Evolutionary conservation across 495 filamentous ascomycete genomes (phyloP).

Genomic region (Penicillium crystallinum): DNA sequence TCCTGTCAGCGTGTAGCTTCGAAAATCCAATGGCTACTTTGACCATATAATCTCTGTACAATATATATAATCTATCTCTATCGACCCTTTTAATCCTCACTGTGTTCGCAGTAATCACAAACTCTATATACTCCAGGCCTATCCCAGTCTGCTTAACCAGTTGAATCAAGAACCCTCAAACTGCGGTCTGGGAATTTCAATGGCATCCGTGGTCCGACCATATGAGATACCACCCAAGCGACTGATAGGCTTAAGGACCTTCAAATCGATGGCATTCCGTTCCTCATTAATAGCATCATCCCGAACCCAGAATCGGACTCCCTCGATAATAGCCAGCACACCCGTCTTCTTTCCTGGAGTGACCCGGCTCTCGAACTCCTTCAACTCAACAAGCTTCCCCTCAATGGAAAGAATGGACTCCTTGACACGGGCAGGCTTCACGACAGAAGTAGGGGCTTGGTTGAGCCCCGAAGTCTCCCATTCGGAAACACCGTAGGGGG

Average conservation of each 20-base stretch:
- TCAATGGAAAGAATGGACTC: conserved; percentile 83
- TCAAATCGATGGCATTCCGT: conserved; percentile 63
- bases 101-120: background rate
- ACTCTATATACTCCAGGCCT: background rate
- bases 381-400: conserved; percentile 64
- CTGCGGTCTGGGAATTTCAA: conserved; percentile 70
- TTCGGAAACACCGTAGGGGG: conserved; percentile 73
- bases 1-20: too few relatives aligned
- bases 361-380: conserved; percentile 68
- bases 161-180: conserved; percentile 13
- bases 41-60: background rate
- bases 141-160: background rate
- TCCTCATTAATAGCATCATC: conserved; percentile 85
- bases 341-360: conserved; percentile 67
- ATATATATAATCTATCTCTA: too few relatives aligned
- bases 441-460: conserved; percentile 59
- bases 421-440: conserved; percentile 66
- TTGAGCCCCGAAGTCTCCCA: conserved; percentile 77
- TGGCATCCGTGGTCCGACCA: conserved; percentile 59
- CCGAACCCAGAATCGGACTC: conserved; percentile 79
- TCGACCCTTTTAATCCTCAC: too few relatives aligned
- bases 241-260: conserved; percentile 65
- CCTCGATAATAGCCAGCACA: conserved; percentile 75
- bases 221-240: conserved; percentile 85
- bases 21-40: background rate